phyloP scores from a whole-genome alignment of 306 rosid species.

The Prunus kanzakura region DNA sequence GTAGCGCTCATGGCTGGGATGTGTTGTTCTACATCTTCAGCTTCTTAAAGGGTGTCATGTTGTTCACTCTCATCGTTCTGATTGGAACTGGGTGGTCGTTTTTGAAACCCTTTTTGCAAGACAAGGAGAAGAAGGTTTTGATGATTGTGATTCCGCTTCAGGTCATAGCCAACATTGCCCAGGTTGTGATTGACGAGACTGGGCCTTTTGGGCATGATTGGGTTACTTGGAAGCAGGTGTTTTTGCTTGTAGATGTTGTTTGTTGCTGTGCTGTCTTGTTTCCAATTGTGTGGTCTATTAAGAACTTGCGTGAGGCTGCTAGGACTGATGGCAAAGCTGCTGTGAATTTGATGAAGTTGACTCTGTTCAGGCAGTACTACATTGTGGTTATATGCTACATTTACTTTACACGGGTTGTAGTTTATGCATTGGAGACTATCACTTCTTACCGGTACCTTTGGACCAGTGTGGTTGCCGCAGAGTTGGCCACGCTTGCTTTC shows the following conservation, averaged over 20 bases:
- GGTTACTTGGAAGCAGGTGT: conserved; percentile 88
- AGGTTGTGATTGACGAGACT: conserved; percentile 78
- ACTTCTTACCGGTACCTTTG: conserved; percentile 89
- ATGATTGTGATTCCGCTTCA: conserved; percentile 93
- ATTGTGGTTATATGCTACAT: conserved; percentile 89
- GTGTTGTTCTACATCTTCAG: conserved; percentile 83
- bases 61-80: conserved; percentile 78
- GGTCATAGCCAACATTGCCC: conserved; percentile 84
- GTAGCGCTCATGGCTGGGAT: conserved; percentile 97
- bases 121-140: conserved; percentile 91
- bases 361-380: conserved; percentile 85
- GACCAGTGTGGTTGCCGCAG: conserved; percentile 90
- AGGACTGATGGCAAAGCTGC: conserved; percentile 95
- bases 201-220: conserved; percentile 80
- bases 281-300: conserved; percentile 96
- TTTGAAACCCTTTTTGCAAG: conserved; percentile 81
- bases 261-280: conserved; percentile 93
- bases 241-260: conserved; percentile 82
- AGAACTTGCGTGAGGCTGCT: conserved; percentile 91
- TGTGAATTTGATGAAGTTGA: conserved; percentile 88
- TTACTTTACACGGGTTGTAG: conserved; percentile 93
- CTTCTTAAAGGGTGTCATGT: conserved; percentile 76
- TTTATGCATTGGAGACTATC: conserved; percentile 82
- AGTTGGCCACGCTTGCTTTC: conserved; percentile 81
- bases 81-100: conserved; percentile 98